phyloP scores from a whole-genome alignment of 768 basidiomycete species.

The Lactifluus pinguis region DNA sequence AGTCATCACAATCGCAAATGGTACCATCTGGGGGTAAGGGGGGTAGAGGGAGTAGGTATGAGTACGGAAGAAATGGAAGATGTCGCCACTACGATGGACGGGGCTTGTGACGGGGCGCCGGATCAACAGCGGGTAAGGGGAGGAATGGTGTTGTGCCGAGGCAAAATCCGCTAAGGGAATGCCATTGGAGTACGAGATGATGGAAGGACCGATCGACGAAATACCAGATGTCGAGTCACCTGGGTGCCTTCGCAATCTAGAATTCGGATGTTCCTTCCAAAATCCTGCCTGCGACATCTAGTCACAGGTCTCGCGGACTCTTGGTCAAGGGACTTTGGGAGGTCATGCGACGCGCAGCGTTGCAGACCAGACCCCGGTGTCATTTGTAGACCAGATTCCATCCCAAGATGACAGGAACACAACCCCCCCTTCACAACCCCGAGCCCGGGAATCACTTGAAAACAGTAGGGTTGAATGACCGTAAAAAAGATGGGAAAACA shows the following conservation, averaged over 20 bases:
- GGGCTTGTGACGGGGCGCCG: constrained; percentile 9
- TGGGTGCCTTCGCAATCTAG: constrained; percentile 16
- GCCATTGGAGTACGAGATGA: constrained; percentile 20
- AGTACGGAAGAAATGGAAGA: constrained; percentile 13
- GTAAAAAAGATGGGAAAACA: constrained; percentile 28
- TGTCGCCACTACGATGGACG: constrained; percentile 12
- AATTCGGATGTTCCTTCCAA: constrained; percentile 30
- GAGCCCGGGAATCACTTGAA: constrained; percentile 4
- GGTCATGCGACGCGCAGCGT: constrained; percentile 28
- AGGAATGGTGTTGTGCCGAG: constrained; percentile 9
- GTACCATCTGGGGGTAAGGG: constrained; percentile 7
- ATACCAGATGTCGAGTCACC: constrained; percentile 21
- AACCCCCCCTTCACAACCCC: constrained; percentile 15
- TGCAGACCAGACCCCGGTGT: constrained; percentile 28
- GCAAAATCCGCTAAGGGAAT: constrained; percentile 18
- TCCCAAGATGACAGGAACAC: constrained; percentile 15
- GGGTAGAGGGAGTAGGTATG: constrained; percentile 7
- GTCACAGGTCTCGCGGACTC: constrained; percentile 27
- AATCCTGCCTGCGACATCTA: constrained; percentile 33
- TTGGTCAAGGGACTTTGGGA: constrained; percentile 16
- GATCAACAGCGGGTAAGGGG: constrained; percentile 16
- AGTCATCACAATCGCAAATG: constrained; percentile 11
- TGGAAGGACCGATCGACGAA: constrained; percentile 23
- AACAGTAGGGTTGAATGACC: constrained; percentile 20
- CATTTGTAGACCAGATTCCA: constrained; percentile 22